A percentile compares a stretch with the other conserved stretches of the same genome.
Evolutionary conservation across 2,329 filamentous ascomycete species (phyloP).

Genomic region (Leptographium galeiforme): DNA sequence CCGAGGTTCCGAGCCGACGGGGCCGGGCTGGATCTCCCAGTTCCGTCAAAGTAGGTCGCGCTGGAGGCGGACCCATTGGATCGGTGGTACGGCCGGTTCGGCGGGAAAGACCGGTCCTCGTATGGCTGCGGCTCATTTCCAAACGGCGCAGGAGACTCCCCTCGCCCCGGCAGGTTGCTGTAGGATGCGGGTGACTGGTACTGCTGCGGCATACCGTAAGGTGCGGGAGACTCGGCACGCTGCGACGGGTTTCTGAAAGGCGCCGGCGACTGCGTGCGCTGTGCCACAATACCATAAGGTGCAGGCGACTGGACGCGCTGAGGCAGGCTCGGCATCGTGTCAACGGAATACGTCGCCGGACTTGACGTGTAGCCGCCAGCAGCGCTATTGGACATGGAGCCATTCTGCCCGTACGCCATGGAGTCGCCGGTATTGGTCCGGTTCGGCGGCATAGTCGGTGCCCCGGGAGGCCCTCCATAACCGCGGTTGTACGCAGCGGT

Average conservation of each 20-base stretch:
- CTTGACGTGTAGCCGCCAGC: slow-evolving; percentile 8
- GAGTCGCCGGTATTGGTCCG: slow-evolving; percentile 15
- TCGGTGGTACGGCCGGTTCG: not conserved
- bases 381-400: not conserved
- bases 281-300: not conserved
- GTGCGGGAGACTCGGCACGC: not conserved
- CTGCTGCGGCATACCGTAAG: not conserved
- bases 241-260: not conserved
- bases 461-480: slow-evolving; percentile 10
- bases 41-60: slow-evolving; percentile 1
- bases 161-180: not conserved
- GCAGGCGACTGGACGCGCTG: slow-evolving; percentile 6
- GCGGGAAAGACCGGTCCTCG: not conserved
- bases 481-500: slow-evolving; percentile 15
- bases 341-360: slow-evolving; percentile 14
- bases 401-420: not conserved
- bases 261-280: not conserved
- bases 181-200: not conserved
- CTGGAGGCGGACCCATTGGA: slow-evolving; percentile 4
- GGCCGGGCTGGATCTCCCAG: slow-evolving; percentile 17
- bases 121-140: not conserved
- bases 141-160: not conserved
- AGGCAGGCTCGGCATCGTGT: slow-evolving; percentile 14
- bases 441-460: slow-evolving; percentile 5
- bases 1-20: slow-evolving; percentile 16